phyloP scores from a whole-genome alignment of 169 alveolate genomes.

The Ichthyophthirius multifiliis region DNA sequence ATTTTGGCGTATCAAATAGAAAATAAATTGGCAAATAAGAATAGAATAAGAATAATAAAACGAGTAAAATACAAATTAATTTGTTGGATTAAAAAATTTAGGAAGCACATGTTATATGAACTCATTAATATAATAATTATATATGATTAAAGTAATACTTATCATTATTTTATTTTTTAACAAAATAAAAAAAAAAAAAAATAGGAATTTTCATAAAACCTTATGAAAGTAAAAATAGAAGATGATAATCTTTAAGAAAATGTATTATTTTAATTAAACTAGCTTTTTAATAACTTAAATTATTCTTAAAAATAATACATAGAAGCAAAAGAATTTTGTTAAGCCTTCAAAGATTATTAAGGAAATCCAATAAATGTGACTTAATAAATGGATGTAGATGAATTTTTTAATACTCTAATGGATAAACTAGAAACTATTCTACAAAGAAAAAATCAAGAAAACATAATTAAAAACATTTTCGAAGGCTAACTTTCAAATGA shows the following conservation, averaged over 20 bases:
- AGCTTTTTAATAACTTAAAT: constrained; percentile 65
- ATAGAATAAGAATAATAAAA: constrained; percentile 62
- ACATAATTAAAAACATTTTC: constrained; percentile 58
- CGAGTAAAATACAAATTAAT: too few species aligned
- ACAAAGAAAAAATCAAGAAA: constrained; percentile 53
- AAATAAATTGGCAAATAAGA: constrained; percentile 58
- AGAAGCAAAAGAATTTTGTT: constrained; percentile 65
- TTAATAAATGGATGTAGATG: constrained; percentile 87
- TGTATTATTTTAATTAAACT: constrained; percentile 50
- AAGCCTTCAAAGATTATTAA: constrained; percentile 62
- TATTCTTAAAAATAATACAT: constrained; percentile 52
- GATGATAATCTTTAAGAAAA: constrained; percentile 32
- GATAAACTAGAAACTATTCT: constrained; percentile 77
- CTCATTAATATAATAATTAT: constrained; percentile 95
- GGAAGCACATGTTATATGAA: constrained; percentile 99
- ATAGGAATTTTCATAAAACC: too few species aligned
- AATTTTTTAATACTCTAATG: constrained; percentile 71
- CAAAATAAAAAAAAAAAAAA: too few species aligned
- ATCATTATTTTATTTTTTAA: constrained; percentile 63
- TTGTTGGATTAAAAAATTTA: constrained; percentile 93
- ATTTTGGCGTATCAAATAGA: constrained; percentile 68
- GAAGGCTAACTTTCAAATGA: constrained; percentile 74
- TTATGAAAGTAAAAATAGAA: neutral
- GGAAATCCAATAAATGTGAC: constrained; percentile 68
- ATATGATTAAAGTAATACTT: constrained; percentile 94